Conservation (phyloP, 2,329 filamentous ascomycete genomes). For the Colletotrichum musicola region DNA sequence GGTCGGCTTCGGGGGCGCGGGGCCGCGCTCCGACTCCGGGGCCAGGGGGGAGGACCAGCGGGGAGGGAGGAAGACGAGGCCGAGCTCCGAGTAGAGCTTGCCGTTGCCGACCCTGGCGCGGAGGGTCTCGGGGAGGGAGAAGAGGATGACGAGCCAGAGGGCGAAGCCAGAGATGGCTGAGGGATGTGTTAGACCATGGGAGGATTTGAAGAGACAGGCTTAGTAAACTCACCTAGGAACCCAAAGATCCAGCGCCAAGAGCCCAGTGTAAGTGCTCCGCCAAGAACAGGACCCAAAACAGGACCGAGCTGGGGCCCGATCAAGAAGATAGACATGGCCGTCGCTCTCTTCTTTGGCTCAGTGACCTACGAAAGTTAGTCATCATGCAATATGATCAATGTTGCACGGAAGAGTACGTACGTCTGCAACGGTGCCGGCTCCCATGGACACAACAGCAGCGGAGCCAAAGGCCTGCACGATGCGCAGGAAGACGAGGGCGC, state of each 20-base stretch:
- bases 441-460: conserved; percentile 56
- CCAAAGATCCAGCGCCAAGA: conserved; percentile 60
- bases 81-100: conserved; percentile 41
- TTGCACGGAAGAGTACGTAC: conserved; percentile 25
- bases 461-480: conserved; percentile 58
- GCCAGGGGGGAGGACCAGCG: conserved; percentile 43
- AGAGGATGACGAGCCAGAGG: conserved; percentile 45
- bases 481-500: conserved; percentile 53
- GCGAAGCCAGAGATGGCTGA: conserved; percentile 47
- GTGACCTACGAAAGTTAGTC: conserved; percentile 48
- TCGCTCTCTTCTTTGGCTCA: conserved; percentile 48
- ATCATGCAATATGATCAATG: not conserved
- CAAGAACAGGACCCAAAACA: conserved; percentile 57
- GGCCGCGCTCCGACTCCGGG: conserved; percentile 43
- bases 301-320: conserved; percentile 59
- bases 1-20: conserved; percentile 47
- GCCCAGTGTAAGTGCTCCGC: conserved; percentile 52
- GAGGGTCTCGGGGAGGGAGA: conserved; percentile 60
- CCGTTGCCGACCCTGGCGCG: conserved; percentile 59
- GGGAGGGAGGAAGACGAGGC: conserved; percentile 42
- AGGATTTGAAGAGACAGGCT: not conserved
- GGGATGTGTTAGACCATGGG: conserved; percentile 1
- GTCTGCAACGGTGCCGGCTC: conserved; percentile 58
- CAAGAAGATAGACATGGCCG: conserved; percentile 56
- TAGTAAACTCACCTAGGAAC: conserved; percentile 46